A percentile compares a stretch with the other conserved stretches of the same genome.
Evolutionary conservation across 306 rosid species (phyloP).

Genomic region (Arachis hypogaea): DNA sequence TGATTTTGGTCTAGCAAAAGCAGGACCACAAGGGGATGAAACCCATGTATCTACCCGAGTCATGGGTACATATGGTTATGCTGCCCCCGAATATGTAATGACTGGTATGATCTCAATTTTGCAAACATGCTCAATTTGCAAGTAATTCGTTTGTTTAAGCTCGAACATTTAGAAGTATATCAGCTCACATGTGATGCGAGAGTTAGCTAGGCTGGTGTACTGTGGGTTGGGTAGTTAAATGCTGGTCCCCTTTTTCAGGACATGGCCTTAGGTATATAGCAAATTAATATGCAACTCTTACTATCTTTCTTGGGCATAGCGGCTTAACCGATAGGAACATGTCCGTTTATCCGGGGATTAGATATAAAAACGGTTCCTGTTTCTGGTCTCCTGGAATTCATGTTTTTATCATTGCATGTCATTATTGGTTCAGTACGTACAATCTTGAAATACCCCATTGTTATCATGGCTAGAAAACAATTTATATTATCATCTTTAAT

Average conservation of each 20-base stretch:
- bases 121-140: slow-evolving; percentile 29
- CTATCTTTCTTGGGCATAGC: slow-evolving; percentile 19
- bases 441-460: slow-evolving; percentile 18
- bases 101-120: slow-evolving; percentile 67
- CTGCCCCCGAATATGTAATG: slow-evolving; percentile 98
- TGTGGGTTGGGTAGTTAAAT: slow-evolving; percentile 5
- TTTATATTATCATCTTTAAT: slow-evolving; percentile 1
- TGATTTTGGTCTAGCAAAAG: slow-evolving; percentile 96
- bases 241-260: slow-evolving; percentile 4
- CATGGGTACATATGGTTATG: slow-evolving; percentile 98
- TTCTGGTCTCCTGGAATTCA: not conserved
- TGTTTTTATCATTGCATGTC: slow-evolving; percentile 4
- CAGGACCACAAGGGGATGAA: slow-evolving; percentile 98
- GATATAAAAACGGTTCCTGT: not conserved
- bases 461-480: not conserved
- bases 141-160: slow-evolving; percentile 21
- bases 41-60: slow-evolving; percentile 98
- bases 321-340: slow-evolving; percentile 14
- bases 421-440: slow-evolving; percentile 11
- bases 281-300: slow-evolving; percentile 6
- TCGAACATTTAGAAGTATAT: slow-evolving; percentile 18
- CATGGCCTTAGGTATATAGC: not conserved
- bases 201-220: slow-evolving; percentile 21
- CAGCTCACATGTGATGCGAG: slow-evolving; percentile 3
- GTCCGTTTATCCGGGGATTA: not conserved